Percentiles rank a stretch among this genome's conserved stretches.
Evolutionary conservation across 352 stramenopile genomes (phyloP).

Genomic region (Phytophthora tubulina): DNA sequence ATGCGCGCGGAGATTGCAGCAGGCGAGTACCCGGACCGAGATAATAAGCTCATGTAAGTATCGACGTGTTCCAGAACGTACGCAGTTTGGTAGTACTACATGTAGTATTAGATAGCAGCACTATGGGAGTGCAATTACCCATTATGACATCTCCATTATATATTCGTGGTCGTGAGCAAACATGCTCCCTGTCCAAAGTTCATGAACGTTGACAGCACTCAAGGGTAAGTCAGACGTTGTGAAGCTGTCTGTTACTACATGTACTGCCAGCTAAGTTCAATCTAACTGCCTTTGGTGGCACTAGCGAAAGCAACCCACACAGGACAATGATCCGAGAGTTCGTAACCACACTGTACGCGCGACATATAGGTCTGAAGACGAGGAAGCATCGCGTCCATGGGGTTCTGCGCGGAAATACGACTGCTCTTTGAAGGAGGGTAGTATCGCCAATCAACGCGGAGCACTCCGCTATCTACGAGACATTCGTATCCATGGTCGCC

Average conservation of each 20-base stretch:
- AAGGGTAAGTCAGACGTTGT: background rate
- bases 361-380: slow-evolving; percentile 46
- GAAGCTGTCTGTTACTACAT: slow-evolving; percentile 6
- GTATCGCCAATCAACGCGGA: slow-evolving; percentile 69
- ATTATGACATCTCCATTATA: slow-evolving; percentile 4
- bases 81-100: slow-evolving; percentile 1
- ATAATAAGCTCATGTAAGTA: slow-evolving; percentile 16
- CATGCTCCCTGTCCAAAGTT: background rate
- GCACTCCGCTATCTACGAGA: slow-evolving; percentile 55
- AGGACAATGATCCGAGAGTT: slow-evolving; percentile 75
- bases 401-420: slow-evolving; percentile 21
- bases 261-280: background rate
- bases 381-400: slow-evolving; percentile 36
- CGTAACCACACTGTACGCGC: slow-evolving; percentile 53
- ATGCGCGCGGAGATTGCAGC: slow-evolving; percentile 44
- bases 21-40: slow-evolving; percentile 38
- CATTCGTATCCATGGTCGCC: slow-evolving; percentile 15
- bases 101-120: slow-evolving; percentile 1
- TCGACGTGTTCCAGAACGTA: no score
- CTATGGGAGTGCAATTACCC: background rate
- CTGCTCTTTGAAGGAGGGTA: slow-evolving; percentile 51
- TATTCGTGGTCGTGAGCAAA: background rate
- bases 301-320: slow-evolving; percentile 60
- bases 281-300: background rate
- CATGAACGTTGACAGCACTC: background rate